A percentile compares a stretch with the other conserved stretches of the same genome.
phyloP scores from a whole-genome alignment of 2,329 filamentous ascomycete species.

The Pyricularia pennisetigena region DNA sequence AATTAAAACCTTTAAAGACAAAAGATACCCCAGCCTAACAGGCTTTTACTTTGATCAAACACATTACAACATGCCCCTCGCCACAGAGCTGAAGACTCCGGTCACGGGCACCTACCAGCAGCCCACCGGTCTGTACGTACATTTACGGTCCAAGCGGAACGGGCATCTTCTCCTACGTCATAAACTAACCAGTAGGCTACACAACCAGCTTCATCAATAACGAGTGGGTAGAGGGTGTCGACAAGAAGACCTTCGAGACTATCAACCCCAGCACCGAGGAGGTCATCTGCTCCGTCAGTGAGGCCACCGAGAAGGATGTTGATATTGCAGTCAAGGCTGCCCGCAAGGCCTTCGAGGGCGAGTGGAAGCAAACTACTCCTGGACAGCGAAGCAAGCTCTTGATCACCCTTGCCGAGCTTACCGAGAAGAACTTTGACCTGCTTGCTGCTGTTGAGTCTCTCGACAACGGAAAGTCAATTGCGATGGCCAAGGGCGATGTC shows the following conservation, averaged over 20 bases:
- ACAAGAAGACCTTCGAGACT: conserved; percentile 86
- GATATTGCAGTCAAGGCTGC: conserved; percentile 75
- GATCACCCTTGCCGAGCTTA: conserved; percentile 67
- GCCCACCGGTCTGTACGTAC: conserved; percentile 50
- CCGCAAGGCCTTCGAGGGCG: conserved; percentile 72
- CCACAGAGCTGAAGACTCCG: conserved; percentile 57
- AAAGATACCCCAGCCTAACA: neutral
- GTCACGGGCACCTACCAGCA: conserved; percentile 49
- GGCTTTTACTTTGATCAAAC: neutral
- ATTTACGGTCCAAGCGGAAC: neutral
- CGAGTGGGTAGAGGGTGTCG: conserved; percentile 73
- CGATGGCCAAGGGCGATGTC: conserved; percentile 68
- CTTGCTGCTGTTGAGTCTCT: conserved; percentile 78
- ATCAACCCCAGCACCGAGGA: conserved; percentile 83
- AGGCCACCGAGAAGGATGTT: conserved; percentile 78
- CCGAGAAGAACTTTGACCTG: conserved; percentile 67
- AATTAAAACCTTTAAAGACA: neutral
- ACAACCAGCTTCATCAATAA: conserved; percentile 77
- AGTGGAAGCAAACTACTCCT: conserved; percentile 60
- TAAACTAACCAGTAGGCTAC: conserved; percentile 12
- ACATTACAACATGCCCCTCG: conserved; percentile 20
- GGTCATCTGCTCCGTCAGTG: conserved; percentile 71
- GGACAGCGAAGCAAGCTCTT: conserved; percentile 61
- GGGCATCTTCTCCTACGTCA: neutral
- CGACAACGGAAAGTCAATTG: conserved; percentile 79